Conservation (phyloP, 805 yeast genomes). For the Priceomyces castillae region DNA sequence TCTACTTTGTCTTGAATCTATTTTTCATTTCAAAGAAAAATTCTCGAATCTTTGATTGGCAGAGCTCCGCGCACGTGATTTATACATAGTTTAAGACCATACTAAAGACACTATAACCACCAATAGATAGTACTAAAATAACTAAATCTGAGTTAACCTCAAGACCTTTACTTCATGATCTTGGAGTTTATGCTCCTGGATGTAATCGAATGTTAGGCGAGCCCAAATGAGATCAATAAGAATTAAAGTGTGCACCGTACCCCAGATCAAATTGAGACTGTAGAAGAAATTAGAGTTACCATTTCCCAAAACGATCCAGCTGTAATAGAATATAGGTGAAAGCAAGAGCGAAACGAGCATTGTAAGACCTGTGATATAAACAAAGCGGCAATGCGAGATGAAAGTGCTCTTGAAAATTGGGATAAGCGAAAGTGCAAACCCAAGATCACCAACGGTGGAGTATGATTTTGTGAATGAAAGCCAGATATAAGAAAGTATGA, state of each 20-base stretch:
- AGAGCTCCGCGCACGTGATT: conserved; percentile 11
- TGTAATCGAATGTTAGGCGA: conserved; percentile 62
- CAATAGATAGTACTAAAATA: too few relatives aligned
- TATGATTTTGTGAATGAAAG: conserved; percentile 72
- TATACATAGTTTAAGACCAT: background rate
- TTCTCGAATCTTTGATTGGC: conserved; percentile 16
- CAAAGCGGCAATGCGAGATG: conserved; percentile 45
- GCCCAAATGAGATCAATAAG: conserved; percentile 84
- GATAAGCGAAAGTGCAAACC: conserved; percentile 35
- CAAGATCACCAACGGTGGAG: conserved; percentile 80
- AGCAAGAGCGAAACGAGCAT: conserved; percentile 55
- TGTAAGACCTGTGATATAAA: conserved; percentile 47
- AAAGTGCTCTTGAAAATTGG: conserved; percentile 46
- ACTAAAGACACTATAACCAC: background rate
- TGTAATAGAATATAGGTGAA: conserved; percentile 85
- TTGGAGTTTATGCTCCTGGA: conserved; percentile 39
- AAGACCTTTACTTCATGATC: conserved; percentile 9
- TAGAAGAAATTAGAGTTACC: conserved; percentile 97
- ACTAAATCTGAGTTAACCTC: conserved; percentile 17
- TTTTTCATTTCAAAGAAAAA: conserved; percentile 10
- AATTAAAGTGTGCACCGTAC: conserved; percentile 63
- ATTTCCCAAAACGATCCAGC: conserved; percentile 92
- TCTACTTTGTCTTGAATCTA: background rate
- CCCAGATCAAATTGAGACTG: conserved; percentile 83
- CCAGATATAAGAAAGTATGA: conserved; percentile 40